A percentile compares a stretch with the other conserved stretches of the same genome.
Conservation (phyloP, 345 rosid species). For the Euphorbia tirucalli region DNA sequence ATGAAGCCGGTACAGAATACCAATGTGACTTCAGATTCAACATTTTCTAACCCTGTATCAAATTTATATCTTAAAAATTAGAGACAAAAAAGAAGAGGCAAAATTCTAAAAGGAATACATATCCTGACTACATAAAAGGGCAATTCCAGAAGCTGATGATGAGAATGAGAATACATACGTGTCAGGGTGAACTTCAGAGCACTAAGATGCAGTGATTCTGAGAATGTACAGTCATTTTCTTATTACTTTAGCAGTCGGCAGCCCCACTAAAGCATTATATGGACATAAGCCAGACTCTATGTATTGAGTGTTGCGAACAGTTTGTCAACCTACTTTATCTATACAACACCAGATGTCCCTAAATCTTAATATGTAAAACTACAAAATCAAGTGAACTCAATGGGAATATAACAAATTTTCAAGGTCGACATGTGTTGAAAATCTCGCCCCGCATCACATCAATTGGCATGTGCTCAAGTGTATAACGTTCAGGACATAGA, state of each 20-base stretch:
- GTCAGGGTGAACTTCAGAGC: background rate
- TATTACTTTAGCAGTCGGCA: background rate
- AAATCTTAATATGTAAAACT: background rate
- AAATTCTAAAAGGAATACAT: background rate
- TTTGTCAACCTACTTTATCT: background rate
- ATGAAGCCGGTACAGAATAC: background rate
- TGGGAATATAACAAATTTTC: slow-evolving; percentile 2
- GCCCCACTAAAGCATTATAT: background rate
- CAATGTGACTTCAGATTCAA: background rate
- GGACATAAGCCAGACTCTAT: background rate
- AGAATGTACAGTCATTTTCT: background rate
- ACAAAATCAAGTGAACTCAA: slow-evolving; percentile 8
- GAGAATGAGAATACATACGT: background rate
- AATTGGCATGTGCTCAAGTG: slow-evolving; percentile 77
- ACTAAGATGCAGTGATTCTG: slow-evolving; percentile 2
- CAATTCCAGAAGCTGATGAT: background rate
- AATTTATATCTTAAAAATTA: background rate
- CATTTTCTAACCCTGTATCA: background rate
- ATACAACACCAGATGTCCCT: background rate
- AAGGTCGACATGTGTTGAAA: slow-evolving; percentile 54
- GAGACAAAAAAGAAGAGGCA: background rate
- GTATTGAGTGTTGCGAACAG: background rate
- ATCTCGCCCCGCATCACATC: slow-evolving; percentile 90
- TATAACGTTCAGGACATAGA: slow-evolving; percentile 85
- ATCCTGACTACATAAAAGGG: background rate